Evolutionary conservation across 768 basidiomycete genomes (phyloP).

Genomic region (Suillus hirtellus): DNA sequence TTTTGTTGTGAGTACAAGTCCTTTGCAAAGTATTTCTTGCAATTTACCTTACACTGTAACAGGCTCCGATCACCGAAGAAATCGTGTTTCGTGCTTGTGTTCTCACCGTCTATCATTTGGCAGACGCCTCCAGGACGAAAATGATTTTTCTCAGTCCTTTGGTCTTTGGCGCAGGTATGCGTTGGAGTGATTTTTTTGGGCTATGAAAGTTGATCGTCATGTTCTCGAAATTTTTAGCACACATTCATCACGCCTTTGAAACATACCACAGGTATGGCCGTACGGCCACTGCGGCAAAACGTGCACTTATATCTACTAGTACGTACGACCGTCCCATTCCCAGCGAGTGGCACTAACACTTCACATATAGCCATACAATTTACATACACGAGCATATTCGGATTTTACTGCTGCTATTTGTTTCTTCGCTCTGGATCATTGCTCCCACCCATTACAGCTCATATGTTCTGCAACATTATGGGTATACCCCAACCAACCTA

Average conservation of each 20-base stretch:
- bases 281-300: conserved; percentile 59
- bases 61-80: conserved; percentile 94
- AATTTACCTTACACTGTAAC: not conserved
- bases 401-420: conserved; percentile 82
- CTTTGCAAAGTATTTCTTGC: conserved; percentile 3
- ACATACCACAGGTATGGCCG: conserved; percentile 74
- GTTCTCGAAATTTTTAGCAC: conserved; percentile 52
- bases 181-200: not conserved
- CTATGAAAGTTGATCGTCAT: not conserved
- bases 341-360: not conserved
- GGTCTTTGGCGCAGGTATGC: conserved; percentile 84
- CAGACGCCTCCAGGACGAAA: conserved; percentile 49
- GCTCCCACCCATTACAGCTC: conserved; percentile 73
- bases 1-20: conserved; percentile 37
- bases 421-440: conserved; percentile 86
- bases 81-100: conserved; percentile 88
- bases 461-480: conserved; percentile 94
- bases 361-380: conserved; percentile 74
- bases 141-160: conserved; percentile 84
- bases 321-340: conserved; percentile 21
- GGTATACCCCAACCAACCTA: conserved; percentile 71
- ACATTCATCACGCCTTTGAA: conserved; percentile 92
- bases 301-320: conserved; percentile 60
- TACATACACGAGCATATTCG: conserved; percentile 89
- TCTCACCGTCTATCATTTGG: conserved; percentile 69